Evolutionary conservation across 202 grass and related monocot genomes (phyloP), one percentile per base, ranked within the genome.

Genomic region (Miscanthus sacchariflorus): DNA sequence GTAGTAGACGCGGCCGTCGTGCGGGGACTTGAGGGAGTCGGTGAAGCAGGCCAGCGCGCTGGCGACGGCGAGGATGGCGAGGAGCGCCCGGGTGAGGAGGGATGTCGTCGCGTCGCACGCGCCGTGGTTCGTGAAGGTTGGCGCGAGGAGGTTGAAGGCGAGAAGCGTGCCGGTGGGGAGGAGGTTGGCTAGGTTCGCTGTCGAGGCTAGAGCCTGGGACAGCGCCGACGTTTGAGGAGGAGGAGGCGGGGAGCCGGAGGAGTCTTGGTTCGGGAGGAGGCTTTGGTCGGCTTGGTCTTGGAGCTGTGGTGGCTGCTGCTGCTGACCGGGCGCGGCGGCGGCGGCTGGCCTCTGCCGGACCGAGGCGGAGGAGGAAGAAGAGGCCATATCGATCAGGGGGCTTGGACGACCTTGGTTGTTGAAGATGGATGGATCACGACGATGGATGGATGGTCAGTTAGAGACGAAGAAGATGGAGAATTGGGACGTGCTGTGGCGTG

Each of bases 121-220:
- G 69, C 95, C 93, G 66, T 95, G 89, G 88, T 90, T 87, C 70
- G 95, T 98, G 90, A 98, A 95, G 74, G 93, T 83, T 0, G 93
- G 93, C 1, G 91, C 79, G 3, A 98, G 86, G 9, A 98, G 90
- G 75, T 93, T 93, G 89, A 98, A 98, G 15, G 93, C 95, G 13
- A 98, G 91, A 9, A 98, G 91, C 2, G 93, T 98, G 19, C 95
- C 95, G 9, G 95, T 98, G 1, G 93, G 95, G 2, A 98, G 93
- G 5, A 95, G 93, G 78, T 98, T 98, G 0, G 93, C 95, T 0
- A 98, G 74, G 83, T 85, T 73, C 18, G 95, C 93, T 5, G 93
- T 95, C 19, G 72, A 78, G 3, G 91, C 72, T 23, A 98, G 86
- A 23, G 93, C 93, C 74, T 91, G 93, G 12, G 88, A 88, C 7